A percentile compares a stretch with the other conserved stretches of the same genome.
phyloP scores from a whole-genome alignment of 2,329 filamentous ascomycete species.

The Pestalotiopsis sp. region DNA sequence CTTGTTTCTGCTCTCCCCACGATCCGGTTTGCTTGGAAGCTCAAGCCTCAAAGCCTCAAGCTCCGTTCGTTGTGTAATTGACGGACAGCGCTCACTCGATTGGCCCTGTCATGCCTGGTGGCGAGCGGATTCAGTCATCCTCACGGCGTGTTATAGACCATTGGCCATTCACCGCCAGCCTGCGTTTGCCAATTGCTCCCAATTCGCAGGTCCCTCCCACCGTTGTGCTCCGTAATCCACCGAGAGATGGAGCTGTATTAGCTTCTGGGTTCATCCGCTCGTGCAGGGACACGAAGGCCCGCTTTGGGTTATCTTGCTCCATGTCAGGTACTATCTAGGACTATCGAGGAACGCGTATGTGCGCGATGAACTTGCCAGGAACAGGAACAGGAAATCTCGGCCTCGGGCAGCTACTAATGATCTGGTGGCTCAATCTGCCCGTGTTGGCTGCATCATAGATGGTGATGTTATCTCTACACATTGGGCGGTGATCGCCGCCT shows the following conservation, averaged over 20 bases:
- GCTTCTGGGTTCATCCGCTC: background rate
- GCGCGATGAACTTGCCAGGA: background rate
- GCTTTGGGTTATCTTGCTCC: background rate
- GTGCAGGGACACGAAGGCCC: background rate
- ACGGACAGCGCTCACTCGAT: background rate
- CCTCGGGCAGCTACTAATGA: background rate
- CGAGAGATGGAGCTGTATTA: background rate
- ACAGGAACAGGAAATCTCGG: background rate
- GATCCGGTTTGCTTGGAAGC: background rate
- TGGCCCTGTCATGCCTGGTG: background rate
- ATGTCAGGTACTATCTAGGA: background rate
- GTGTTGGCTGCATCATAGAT: no score
- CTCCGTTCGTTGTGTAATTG: background rate
- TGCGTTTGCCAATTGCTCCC: background rate
- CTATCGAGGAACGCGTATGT: background rate
- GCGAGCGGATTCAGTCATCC: background rate
- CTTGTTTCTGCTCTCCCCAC: background rate
- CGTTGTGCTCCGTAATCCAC: background rate
- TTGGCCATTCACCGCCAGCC: background rate
- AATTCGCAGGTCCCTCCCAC: background rate
- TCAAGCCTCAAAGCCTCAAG: background rate
- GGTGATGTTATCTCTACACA: background rate
- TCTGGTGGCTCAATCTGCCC: no score
- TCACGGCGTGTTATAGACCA: background rate
- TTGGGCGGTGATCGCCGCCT: background rate